Percentiles rank a stretch among this genome's conserved stretches.
phyloP scores from a whole-genome alignment of 1,284 basidiomycete species.

The Ustilago vetiveriae region DNA sequence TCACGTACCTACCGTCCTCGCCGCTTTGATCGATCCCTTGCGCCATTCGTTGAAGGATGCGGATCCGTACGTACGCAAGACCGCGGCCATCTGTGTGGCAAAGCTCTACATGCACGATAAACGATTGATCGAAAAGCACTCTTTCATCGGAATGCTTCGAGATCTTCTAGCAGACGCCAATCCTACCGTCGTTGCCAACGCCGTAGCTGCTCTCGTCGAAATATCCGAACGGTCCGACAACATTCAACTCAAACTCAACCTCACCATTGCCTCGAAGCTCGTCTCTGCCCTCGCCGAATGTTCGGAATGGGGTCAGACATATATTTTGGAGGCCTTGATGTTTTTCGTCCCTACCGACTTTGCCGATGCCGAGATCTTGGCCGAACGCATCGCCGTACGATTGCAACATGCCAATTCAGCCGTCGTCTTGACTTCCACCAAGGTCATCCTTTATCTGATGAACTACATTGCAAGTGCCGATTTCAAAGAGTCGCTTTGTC shows the following conservation, averaged over 20 bases:
- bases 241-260: conserved; percentile 81
- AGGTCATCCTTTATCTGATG: conserved; percentile 95
- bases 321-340: conserved; percentile 92
- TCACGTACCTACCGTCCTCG: conserved; percentile 71
- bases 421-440: conserved; percentile 91
- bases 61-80: conserved; percentile 95
- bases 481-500: conserved; percentile 87
- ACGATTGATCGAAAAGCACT: conserved; percentile 81
- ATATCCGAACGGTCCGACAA: conserved; percentile 89
- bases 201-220: conserved; percentile 90
- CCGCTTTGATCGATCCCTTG: conserved; percentile 82
- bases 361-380: conserved; percentile 89
- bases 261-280: conserved; percentile 83
- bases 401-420: conserved; percentile 94
- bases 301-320: conserved; percentile 98
- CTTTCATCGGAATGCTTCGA: conserved; percentile 84
- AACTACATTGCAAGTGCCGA: conserved; percentile 95
- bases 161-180: conserved; percentile 91
- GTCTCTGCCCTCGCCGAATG: conserved; percentile 85
- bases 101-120: conserved; percentile 89
- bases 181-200: conserved; percentile 92
- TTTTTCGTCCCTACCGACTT: conserved; percentile 89
- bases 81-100: conserved; percentile 88
- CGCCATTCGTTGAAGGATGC: conserved; percentile 86
- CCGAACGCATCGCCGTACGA: conserved; percentile 89